These are phyloP conservation scores for Nakazawaea wyomingensis DNA, from an alignment of 805 yeast species.

Conservation along the genomic window DNA sequence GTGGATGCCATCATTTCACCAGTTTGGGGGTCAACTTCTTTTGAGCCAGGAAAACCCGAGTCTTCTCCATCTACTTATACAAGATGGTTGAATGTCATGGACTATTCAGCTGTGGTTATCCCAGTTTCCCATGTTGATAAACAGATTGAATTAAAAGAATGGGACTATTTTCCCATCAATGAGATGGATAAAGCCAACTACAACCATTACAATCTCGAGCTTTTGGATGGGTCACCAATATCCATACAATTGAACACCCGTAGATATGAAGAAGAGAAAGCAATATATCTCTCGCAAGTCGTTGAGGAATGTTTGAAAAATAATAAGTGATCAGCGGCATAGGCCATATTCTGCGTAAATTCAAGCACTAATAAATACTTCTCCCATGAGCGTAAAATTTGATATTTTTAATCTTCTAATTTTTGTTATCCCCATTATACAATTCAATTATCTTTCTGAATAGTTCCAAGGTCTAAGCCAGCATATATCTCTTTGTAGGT, in stretches of 20 bases:
- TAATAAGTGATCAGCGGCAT: too few species aligned
- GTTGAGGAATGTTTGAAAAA: slow-evolving; percentile 11
- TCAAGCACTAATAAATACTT: too few species aligned
- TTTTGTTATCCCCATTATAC: too few species aligned
- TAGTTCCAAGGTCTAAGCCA: too few species aligned
- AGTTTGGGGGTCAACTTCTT: slow-evolving; percentile 36
- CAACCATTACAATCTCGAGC: slow-evolving; percentile 41
- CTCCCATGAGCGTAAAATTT: not conserved
- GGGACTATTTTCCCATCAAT: slow-evolving; percentile 22
- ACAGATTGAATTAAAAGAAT: slow-evolving; percentile 23
- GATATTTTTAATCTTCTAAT: too few species aligned
- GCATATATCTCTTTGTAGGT: too few species aligned
- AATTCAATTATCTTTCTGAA: too few species aligned
- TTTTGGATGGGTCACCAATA: slow-evolving; percentile 48
- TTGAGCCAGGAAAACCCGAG: slow-evolving; percentile 34
- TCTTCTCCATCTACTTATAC: slow-evolving; percentile 47
- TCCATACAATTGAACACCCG: slow-evolving; percentile 50
- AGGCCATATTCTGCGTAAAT: too few species aligned
- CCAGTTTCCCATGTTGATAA: slow-evolving; percentile 39
- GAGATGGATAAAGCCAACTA: slow-evolving; percentile 27
- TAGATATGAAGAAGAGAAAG: slow-evolving; percentile 56
- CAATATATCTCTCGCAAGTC: slow-evolving; percentile 32
- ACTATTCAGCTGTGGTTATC: slow-evolving; percentile 39
- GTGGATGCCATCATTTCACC: slow-evolving; percentile 49
- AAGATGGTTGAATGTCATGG: slow-evolving; percentile 47